Conservation (phyloP, 2,329 filamentous ascomycete genomes). For the Decorospora gaudefroyi region DNA sequence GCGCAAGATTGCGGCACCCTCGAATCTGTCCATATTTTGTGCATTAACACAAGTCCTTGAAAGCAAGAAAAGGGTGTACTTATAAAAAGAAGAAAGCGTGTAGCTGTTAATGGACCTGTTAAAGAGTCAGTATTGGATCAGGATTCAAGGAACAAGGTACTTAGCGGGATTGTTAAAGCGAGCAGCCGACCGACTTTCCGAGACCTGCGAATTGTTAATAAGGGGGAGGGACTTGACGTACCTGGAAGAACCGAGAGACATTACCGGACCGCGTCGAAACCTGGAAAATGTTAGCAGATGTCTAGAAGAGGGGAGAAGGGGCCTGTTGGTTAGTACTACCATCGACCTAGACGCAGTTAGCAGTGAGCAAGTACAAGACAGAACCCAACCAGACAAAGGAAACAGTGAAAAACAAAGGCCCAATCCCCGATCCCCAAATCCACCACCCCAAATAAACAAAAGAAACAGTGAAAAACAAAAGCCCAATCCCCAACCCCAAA, state of each 20-base stretch:
- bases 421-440: too few relatives aligned
- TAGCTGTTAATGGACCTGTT: not conserved
- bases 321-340: not conserved
- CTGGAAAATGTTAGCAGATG: not conserved
- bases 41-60: not conserved
- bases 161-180: not conserved
- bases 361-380: too few relatives aligned
- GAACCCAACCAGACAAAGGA: too few relatives aligned
- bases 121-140: not conserved
- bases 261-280: constrained; percentile 1
- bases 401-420: too few relatives aligned
- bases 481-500: too few relatives aligned
- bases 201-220: too few relatives aligned
- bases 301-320: not conserved
- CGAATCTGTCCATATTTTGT: not conserved
- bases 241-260: not conserved
- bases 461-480: too few relatives aligned
- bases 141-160: not conserved
- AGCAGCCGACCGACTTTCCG: too few relatives aligned
- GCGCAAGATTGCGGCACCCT: not conserved
- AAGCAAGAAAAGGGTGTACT: not conserved
- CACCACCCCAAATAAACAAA: too few relatives aligned
- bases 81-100: not conserved
- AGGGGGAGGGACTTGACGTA: not conserved
- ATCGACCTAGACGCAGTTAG: constrained; percentile 5